These are phyloP conservation scores for Dimargaris cristalligena DNA, from an alignment of 192 early-diverging fungal genomes.

Conservation along the genomic window DNA sequence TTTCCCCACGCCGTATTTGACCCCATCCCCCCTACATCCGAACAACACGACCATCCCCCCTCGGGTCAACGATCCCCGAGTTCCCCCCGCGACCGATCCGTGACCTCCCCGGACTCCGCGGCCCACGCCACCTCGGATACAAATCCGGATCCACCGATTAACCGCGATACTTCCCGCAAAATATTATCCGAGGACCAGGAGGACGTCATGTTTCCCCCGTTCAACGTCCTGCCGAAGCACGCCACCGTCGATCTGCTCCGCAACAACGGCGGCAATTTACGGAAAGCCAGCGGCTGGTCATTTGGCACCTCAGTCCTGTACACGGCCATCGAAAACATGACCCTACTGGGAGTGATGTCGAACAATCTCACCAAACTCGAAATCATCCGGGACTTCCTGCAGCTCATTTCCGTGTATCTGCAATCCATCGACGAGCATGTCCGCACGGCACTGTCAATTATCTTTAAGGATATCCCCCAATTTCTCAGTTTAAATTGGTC, in stretches of 20 bases:
- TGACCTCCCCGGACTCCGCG: too few species aligned
- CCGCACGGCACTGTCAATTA: slow-evolving; percentile 22
- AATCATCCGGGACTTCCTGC: slow-evolving; percentile 23
- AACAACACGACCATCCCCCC: slow-evolving; percentile 1
- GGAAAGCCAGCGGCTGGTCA: background rate
- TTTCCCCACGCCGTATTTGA: background rate
- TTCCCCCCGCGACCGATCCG: too few species aligned
- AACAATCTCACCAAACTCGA: slow-evolving; percentile 23
- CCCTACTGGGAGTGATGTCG: slow-evolving; percentile 14
- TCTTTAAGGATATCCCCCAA: slow-evolving; percentile 19
- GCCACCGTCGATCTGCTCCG: background rate
- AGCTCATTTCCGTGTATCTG: slow-evolving; percentile 21
- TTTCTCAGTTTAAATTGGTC: slow-evolving; percentile 26
- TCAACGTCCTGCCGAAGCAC: slow-evolving; percentile 1
- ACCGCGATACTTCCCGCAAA: too few species aligned
- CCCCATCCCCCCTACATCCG: background rate
- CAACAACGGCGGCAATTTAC: background rate
- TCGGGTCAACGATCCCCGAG: too few species aligned
- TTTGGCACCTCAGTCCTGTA: background rate
- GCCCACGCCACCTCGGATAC: too few species aligned
- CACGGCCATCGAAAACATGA: background rate
- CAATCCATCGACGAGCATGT: slow-evolving; percentile 19
- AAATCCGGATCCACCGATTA: too few species aligned
- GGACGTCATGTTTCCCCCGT: slow-evolving; percentile 9
- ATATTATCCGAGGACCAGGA: background rate